phyloP scores from a whole-genome alignment of 1,139 yeast species.

The Yamadazyma trypodendri region DNA sequence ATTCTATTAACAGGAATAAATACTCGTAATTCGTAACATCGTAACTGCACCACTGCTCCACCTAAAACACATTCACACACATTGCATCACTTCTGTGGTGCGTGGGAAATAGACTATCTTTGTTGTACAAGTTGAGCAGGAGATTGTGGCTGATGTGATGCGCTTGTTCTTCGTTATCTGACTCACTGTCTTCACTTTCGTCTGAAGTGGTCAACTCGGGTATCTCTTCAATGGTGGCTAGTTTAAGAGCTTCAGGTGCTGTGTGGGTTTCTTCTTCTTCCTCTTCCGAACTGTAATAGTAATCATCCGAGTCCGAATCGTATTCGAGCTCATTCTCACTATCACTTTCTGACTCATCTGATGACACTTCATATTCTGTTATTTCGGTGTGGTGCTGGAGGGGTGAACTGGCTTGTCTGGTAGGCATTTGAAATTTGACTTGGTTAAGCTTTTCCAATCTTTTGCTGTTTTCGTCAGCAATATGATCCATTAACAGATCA shows the following conservation, averaged over 20 bases:
- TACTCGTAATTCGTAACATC: background rate
- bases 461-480: slow-evolving; percentile 32
- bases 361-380: slow-evolving; percentile 35
- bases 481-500: slow-evolving; percentile 63
- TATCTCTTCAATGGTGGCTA: slow-evolving; percentile 15
- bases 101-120: background rate
- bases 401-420: slow-evolving; percentile 3
- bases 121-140: background rate
- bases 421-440: slow-evolving; percentile 17
- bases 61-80: background rate
- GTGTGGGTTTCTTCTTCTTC: slow-evolving; percentile 15
- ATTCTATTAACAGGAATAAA: background rate
- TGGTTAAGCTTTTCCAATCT: slow-evolving; percentile 19
- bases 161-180: slow-evolving; percentile 5
- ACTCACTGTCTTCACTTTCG: slow-evolving; percentile 20
- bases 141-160: background rate
- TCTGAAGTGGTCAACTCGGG: slow-evolving; percentile 30
- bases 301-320: slow-evolving; percentile 27
- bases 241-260: slow-evolving; percentile 6
- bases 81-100: background rate
- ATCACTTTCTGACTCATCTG: slow-evolving; percentile 20
- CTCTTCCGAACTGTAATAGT: slow-evolving; percentile 31
- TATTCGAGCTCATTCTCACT: slow-evolving; percentile 9
- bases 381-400: slow-evolving; percentile 12
- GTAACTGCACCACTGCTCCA: background rate